Base-by-base conservation (phyloP, 306 rosid genomes). In the Corylus avellana region DNA sequence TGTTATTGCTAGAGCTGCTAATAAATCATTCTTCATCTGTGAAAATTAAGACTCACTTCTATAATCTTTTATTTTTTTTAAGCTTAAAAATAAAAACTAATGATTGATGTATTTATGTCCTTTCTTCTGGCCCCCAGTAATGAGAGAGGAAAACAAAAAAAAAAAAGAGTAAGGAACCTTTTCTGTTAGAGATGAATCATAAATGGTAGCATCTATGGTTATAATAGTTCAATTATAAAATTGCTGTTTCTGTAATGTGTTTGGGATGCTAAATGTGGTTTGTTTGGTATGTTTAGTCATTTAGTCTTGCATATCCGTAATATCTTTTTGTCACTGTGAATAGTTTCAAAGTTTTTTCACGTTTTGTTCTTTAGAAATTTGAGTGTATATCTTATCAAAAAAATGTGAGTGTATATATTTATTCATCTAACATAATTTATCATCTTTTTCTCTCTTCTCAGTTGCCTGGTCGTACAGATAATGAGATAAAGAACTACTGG, bases 401-500 rank as follows among this genome's bases (percentile, higher is more conserved):
- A 12, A 49, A 49, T 49, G 12, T 18, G 25, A 50, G 54, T 12
- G 3, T 49, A 64, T 81, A 22, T 11, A 72, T 74, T 55, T 81
- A 44, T 70, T 71, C 63, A 51, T 59, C 66, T 27, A 58, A 63
- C 76, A 22, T 81, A 70, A 35, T 80, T 58, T n/a, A 77, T 74
- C 9, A 25, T 80, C 78, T 74, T 68, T 83, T 84, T 75, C 84
- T 22, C 76, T 75, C 85, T 74, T 76, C 71, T 84, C 76, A 96
- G 99, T 87, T 96, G 79, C 98, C 97, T 62, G 99, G 99, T 47
- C 99, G 99, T 59, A 96, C 99, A 3, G 99, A 96, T 86, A 96
- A 96, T 74, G 99, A 96, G 90, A 96, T 96, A 82, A 96, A 96
- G 89, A 96, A 96, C 83, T 96, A 91, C 87, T 96, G 99, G 99